Evolutionary conservation across 495 filamentous ascomycete species (phyloP).

Genomic region (Aeminium ludgeri): DNA sequence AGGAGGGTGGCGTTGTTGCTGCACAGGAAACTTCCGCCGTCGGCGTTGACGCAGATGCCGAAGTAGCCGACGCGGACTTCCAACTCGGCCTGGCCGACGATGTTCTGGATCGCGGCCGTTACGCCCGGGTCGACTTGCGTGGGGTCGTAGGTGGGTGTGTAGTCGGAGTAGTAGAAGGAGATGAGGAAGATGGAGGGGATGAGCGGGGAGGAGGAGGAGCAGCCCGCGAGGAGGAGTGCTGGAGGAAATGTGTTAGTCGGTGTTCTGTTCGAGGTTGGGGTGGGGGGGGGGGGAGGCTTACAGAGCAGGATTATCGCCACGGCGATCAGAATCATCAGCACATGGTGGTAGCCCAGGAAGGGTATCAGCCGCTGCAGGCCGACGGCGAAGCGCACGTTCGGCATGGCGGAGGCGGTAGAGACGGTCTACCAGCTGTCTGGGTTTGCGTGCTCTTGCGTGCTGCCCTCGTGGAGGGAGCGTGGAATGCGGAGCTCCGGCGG

Average conservation of each 20-base stretch:
- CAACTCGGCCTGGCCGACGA: constrained; percentile 48
- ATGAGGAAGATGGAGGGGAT: constrained; percentile 71
- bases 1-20: constrained; percentile 62
- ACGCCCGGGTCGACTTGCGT: constrained; percentile 77
- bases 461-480: not conserved
- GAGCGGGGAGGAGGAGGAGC: constrained; percentile 57
- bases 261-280: not conserved
- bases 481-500: too few species aligned
- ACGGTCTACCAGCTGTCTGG: constrained; percentile 14
- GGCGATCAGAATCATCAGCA: constrained; percentile 92
- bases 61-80: constrained; percentile 60
- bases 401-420: constrained; percentile 21
- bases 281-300: constrained; percentile 32
- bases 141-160: constrained; percentile 47
- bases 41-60: constrained; percentile 59
- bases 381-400: constrained; percentile 26
- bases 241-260: constrained; percentile 11
- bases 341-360: constrained; percentile 95
- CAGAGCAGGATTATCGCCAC: constrained; percentile 88
- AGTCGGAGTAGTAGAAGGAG: constrained; percentile 48
- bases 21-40: constrained; percentile 56
- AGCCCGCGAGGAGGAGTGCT: constrained; percentile 67
- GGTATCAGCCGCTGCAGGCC: constrained; percentile 49
- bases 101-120: constrained; percentile 54
- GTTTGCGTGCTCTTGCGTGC: not conserved